A percentile compares a stretch with the other conserved stretches of the same genome.
phyloP scores from a whole-genome alignment of 495 filamentous ascomycete genomes.

The Trichoderma erinaceum region DNA sequence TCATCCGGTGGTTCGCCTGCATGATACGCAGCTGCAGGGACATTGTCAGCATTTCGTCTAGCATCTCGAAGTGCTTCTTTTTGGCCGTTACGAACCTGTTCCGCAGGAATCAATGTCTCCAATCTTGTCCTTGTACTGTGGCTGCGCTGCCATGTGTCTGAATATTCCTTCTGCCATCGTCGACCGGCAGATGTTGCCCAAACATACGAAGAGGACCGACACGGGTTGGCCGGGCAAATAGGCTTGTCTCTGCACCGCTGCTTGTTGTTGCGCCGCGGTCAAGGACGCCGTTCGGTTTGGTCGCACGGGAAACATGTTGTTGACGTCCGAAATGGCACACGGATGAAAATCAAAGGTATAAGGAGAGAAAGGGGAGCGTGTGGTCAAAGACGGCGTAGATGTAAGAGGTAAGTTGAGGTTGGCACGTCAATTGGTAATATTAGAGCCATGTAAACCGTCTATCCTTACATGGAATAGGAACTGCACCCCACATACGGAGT shows the following conservation, averaged over 20 bases:
- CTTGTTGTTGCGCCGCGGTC: neutral
- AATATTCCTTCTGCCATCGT: slow-evolving; percentile 97
- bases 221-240: slow-evolving; percentile 35
- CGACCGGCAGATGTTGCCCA: slow-evolving; percentile 93
- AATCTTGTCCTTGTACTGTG: slow-evolving; percentile 53
- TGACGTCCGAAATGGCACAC: neutral
- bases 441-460: neutral
- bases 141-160: slow-evolving; percentile 55
- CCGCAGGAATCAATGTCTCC: slow-evolving; percentile 78
- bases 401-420: neutral
- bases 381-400: neutral
- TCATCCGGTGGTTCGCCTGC: slow-evolving; percentile 65
- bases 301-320: slow-evolving; percentile 6
- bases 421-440: slow-evolving; percentile 9
- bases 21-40: slow-evolving; percentile 61
- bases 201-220: slow-evolving; percentile 89
- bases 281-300: neutral
- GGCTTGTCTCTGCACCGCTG: neutral
- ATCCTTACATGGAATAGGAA: neutral
- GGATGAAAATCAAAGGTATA: neutral
- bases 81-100: slow-evolving; percentile 43
- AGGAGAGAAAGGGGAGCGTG: neutral
- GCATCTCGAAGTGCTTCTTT: neutral
- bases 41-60: neutral
- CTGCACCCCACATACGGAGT: neutral